Evolutionary conservation across 768 basidiomycete species (phyloP).

Genomic region (Dictyophora rubrovolvata): DNA sequence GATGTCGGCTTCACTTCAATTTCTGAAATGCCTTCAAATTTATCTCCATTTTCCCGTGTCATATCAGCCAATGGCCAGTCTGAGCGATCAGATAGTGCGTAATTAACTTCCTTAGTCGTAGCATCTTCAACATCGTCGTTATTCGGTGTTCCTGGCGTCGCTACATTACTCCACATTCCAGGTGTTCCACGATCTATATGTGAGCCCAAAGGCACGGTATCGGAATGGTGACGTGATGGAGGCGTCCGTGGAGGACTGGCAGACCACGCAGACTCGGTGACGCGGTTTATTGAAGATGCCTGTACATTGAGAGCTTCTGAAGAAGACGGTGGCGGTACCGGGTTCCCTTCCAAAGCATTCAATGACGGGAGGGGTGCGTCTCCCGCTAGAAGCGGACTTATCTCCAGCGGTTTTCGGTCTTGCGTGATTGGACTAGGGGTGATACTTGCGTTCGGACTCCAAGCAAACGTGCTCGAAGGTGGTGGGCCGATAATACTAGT

Average conservation of each 20-base stretch:
- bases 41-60: not conserved
- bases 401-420: not conserved
- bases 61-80: not conserved
- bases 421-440: constrained; percentile 15
- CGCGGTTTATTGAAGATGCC: not conserved
- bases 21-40: not conserved
- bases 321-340: not conserved
- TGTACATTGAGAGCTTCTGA: not conserved
- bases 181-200: constrained; percentile 26
- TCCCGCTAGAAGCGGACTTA: not conserved
- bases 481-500: not conserved
- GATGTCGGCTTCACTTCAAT: not conserved
- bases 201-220: not conserved
- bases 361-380: constrained; percentile 1
- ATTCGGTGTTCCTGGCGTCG: constrained; percentile 53
- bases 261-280: not conserved
- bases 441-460: constrained; percentile 20
- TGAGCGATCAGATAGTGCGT: no score
- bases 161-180: constrained; percentile 65
- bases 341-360: not conserved
- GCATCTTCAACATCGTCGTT: constrained; percentile 16
- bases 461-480: constrained; percentile 26
- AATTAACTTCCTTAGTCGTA: not conserved
- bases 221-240: not conserved
- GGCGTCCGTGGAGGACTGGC: not conserved